These are phyloP conservation scores for Peronospora destructor DNA, from an alignment of 352 stramenopile genomes.

Conservation along the genomic window DNA sequence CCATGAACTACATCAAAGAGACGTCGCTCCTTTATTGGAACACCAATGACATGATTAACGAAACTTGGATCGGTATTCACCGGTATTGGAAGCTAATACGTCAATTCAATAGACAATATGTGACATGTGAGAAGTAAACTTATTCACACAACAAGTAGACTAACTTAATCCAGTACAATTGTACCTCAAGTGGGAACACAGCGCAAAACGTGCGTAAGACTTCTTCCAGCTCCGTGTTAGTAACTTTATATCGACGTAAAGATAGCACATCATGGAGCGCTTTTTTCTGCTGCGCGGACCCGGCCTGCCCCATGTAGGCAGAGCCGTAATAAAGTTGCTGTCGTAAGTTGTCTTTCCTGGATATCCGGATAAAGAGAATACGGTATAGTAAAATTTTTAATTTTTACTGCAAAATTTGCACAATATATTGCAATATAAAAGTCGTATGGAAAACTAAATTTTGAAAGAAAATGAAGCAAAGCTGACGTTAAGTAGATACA, in stretches of 20 bases:
- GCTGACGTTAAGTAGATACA: no score
- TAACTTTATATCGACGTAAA: conserved; percentile 45
- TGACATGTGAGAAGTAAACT: conserved; percentile 10
- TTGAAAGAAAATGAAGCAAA: no score
- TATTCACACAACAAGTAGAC: no score
- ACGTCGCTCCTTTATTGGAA: conserved; percentile 72
- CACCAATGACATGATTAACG: conserved; percentile 12
- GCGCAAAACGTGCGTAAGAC: conserved; percentile 66
- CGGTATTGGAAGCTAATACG: conserved; percentile 14
- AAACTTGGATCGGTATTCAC: conserved; percentile 25
- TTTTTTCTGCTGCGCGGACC: conserved; percentile 74
- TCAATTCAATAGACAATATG: neutral
- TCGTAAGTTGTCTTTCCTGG: no score
- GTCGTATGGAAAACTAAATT: no score
- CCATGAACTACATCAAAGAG: conserved; percentile 69
- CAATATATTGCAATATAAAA: no score
- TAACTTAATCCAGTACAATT: neutral
- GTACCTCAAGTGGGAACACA: conserved; percentile 66
- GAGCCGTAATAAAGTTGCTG: no score
- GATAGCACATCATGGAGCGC: conserved; percentile 67
- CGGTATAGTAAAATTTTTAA: no score
- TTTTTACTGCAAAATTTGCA: no score
- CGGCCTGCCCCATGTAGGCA: conserved; percentile 58
- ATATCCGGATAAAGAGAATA: no score
- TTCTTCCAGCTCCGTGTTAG: conserved; percentile 40